Base-by-base conservation (phyloP, 1,284 basidiomycete species). In the Puccinia polysora region DNA sequence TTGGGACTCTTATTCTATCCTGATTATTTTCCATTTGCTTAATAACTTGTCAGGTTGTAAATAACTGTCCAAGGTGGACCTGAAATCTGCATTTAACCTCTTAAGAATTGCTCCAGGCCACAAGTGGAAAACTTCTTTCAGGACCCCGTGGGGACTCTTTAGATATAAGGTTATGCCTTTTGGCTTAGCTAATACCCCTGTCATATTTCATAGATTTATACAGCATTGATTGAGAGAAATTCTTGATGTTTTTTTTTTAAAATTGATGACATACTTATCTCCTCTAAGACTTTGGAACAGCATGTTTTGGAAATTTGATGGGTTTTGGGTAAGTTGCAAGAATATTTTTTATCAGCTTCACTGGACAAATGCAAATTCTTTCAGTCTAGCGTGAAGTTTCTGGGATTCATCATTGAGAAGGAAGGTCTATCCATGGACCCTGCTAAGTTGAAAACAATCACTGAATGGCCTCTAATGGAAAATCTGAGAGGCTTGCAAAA, bases 151-250 rank as follows among this genome's bases (percentile, higher is more conserved):
- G 18, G 81, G 83, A 0, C 75, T 77, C 2, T 83, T 78, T 72
- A 78, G 83, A 74, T 81, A 75, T 70, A 64, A 75, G 2, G 80
- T 83, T 20, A 81, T 83, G 80, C 81, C 80, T 0, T 82, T 82
- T 60, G 80, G 82, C 0, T 76, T 82, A 4, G 80, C 78, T 55
- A 83, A 83, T 73, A 80, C 80, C 0, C 82, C 81, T 0, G 77
- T 80, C 0, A 5, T 8, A 8, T 58, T 58, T 58, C 55, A 82
- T 65, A 65, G 67, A 20, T 73, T 78, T 58, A 34, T 58, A 10
- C 55, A 58, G 40, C 40, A 43, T 43, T 8, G 8, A 8, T 18
- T 43, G 8, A 43, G 40, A 18, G 40, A 43, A 18, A 8, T 43
- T 43, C 18, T 43, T 8, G 40, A 18, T 8, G 32, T 68, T 4